These are phyloP conservation scores for Talaromyces albobiverticillius DNA, from an alignment of 2,329 filamentous ascomycete species.

Conservation along the genomic window DNA sequence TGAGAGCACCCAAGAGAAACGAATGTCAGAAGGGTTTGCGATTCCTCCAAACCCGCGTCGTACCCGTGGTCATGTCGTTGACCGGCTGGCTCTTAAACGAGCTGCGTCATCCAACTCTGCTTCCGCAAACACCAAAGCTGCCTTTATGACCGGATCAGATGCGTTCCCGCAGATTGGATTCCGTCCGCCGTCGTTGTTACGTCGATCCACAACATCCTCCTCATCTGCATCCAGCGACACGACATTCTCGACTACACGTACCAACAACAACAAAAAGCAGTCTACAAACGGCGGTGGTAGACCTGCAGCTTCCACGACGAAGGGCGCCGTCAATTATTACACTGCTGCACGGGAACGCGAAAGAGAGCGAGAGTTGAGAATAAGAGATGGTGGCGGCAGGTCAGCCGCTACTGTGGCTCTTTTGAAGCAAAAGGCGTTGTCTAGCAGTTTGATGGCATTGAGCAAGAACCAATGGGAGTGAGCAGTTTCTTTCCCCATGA, in stretches of 20 bases:
- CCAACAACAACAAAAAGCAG: too few relatives aligned
- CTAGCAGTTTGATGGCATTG: constrained; percentile 8
- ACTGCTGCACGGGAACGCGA: constrained; percentile 56
- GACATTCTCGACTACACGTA: constrained; percentile 24
- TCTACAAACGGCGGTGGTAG: constrained; percentile 26
- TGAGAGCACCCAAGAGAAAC: constrained; percentile 23
- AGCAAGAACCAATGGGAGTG: constrained; percentile 9
- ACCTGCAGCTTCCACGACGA: constrained; percentile 50
- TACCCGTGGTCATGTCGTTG: constrained; percentile 41
- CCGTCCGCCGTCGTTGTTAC: constrained; percentile 30
- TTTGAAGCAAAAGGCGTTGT: constrained; percentile 8
- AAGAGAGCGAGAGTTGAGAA: constrained; percentile 53
- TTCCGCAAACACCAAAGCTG: constrained; percentile 26
- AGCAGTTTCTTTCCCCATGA: too few relatives aligned
- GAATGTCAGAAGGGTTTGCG: constrained; percentile 23
- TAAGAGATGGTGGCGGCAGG: constrained; percentile 45
- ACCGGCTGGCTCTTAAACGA: constrained; percentile 43
- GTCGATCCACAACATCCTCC: constrained; percentile 28
- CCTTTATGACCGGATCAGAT: constrained; percentile 30
- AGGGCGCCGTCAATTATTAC: constrained; percentile 58
- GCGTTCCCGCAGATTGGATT: constrained; percentile 28
- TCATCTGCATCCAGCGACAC: constrained; percentile 22
- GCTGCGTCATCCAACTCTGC: constrained; percentile 45
- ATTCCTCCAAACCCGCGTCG: constrained; percentile 36
- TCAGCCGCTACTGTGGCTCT: constrained; percentile 16